Conservation (phyloP, 2,329 filamentous ascomycete species). For the Sordariomycetes sp. region DNA sequence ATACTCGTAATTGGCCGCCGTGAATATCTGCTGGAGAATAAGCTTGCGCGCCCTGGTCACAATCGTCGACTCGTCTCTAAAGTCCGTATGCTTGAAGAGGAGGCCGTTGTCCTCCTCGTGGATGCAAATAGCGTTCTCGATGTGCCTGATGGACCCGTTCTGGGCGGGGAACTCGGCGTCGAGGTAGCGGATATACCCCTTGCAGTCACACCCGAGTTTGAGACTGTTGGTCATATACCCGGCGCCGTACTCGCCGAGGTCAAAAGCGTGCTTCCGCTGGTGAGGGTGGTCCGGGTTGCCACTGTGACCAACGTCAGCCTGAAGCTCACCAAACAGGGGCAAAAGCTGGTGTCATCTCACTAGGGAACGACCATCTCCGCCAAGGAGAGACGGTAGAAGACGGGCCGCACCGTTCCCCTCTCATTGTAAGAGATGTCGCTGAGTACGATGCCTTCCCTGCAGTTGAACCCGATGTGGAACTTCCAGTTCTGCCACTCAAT, state of each 20-base stretch:
- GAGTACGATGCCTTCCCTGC: slow-evolving; percentile 79
- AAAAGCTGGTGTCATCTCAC: slow-evolving; percentile 14
- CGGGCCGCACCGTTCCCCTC: slow-evolving; percentile 59
- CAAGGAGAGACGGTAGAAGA: slow-evolving; percentile 82
- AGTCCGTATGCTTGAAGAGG: slow-evolving; percentile 89
- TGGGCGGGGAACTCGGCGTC: slow-evolving; percentile 75
- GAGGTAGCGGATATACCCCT: slow-evolving; percentile 83
- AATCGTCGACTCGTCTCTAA: slow-evolving; percentile 76
- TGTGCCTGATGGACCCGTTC: slow-evolving; percentile 59
- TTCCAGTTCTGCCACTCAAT: slow-evolving; percentile 91
- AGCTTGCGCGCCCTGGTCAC: slow-evolving; percentile 79
- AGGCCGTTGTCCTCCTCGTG: slow-evolving; percentile 90
- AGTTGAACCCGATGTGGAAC: slow-evolving; percentile 89
- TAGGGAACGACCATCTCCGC: slow-evolving; percentile 93
- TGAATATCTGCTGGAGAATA: slow-evolving; percentile 84
- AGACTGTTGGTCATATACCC: slow-evolving; percentile 77
- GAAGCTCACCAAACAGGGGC: not conserved
- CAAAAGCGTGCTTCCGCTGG: slow-evolving; percentile 71
- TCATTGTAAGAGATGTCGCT: slow-evolving; percentile 88
- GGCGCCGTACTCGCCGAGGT: slow-evolving; percentile 68
- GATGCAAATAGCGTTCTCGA: slow-evolving; percentile 92
- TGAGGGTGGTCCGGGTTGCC: slow-evolving; percentile 71
- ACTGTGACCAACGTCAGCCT: slow-evolving; percentile 11
- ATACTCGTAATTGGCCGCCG: slow-evolving; percentile 93
- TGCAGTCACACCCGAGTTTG: slow-evolving; percentile 70